Evolutionary conservation across 352 stramenopile species (phyloP), one percentile per base, ranked within the genome.

Genomic region (Globisporangium splendens): DNA sequence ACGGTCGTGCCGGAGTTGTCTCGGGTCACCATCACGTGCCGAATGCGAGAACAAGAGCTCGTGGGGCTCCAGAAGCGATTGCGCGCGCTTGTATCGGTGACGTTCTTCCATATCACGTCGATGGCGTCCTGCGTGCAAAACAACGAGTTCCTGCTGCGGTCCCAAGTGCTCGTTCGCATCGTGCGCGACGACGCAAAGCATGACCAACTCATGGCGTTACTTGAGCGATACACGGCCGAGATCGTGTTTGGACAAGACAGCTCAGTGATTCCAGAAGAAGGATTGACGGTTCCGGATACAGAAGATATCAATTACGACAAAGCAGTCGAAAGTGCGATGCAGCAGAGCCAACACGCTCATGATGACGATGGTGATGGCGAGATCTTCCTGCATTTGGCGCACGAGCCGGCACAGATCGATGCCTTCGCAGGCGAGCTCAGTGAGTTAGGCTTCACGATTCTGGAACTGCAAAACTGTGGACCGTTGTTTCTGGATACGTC

Each of bases 61-160:
- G 54, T 65, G 14, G 62, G 63, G 22, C 69, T 92, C 33, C 75
- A 88, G 61, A 83, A 75, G 38, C 73, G 79, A 0, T 74, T 90
- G 22, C 66, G 73, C 1, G 67, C 79, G 21, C 74, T 92, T 2
- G 82, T 92, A 48, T 77, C 67, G 52, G 68, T 92, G 48, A 89
- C 82, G 14, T 92, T 92, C 58, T 89, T 89, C 70, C 82, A 92
- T 54, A 72, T 90, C 50, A 92, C 82, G 33, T 87, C 74, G 20
- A 70, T 83, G 65, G 63, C 65, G 18, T 84, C 82, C 28, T 89
- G 79, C 33, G 62, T 89, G 21, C 61, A 79, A 51, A 88, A 82
- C 66, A 71, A 86, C 28, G 75, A 89, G 50, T 63, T 87, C 17
- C 54, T 91, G 44, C 56, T 91, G 46, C 77, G 79, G 18, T 86